phyloP scores from a whole-genome alignment of 2,329 filamentous ascomycete species.

The Neopestalotiopsis rosae region DNA sequence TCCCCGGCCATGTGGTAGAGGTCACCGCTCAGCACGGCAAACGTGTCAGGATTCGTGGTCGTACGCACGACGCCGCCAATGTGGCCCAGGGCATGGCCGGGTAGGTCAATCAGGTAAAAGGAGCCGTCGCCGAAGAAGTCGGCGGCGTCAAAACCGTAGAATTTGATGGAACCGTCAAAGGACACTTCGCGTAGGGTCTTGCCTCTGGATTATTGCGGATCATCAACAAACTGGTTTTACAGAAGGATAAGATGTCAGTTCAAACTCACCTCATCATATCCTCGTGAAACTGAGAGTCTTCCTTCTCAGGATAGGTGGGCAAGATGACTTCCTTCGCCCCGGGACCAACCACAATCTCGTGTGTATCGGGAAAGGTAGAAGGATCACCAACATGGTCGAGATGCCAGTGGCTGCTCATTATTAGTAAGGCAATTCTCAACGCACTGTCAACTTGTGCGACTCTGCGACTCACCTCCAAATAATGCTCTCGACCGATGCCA shows the following conservation, averaged over 20 bases:
- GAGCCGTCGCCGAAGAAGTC: conserved; percentile 63
- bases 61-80: conserved; percentile 55
- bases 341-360: conserved; percentile 45
- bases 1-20: conserved; percentile 47
- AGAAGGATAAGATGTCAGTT: background rate
- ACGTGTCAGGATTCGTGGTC: conserved; percentile 38
- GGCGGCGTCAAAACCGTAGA: conserved; percentile 39
- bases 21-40: conserved; percentile 57
- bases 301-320: conserved; percentile 38
- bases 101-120: conserved; percentile 59
- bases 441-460: conserved; percentile 26
- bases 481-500: background rate
- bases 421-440: conserved; percentile 20
- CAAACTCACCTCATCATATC: conserved; percentile 36
- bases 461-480: conserved; percentile 27
- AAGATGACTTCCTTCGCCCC: conserved; percentile 32
- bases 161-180: conserved; percentile 24
- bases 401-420: conserved; percentile 36
- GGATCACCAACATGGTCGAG: conserved; percentile 50
- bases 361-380: conserved; percentile 45
- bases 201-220: conserved; percentile 21
- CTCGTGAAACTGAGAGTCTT: conserved; percentile 46
- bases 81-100: conserved; percentile 57
- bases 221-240: conserved; percentile 26
- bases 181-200: conserved; percentile 30